These are phyloP conservation scores for Hypoxylon sp. DNA, from an alignment of 2,329 filamentous ascomycete genomes.

Conservation along the genomic window DNA sequence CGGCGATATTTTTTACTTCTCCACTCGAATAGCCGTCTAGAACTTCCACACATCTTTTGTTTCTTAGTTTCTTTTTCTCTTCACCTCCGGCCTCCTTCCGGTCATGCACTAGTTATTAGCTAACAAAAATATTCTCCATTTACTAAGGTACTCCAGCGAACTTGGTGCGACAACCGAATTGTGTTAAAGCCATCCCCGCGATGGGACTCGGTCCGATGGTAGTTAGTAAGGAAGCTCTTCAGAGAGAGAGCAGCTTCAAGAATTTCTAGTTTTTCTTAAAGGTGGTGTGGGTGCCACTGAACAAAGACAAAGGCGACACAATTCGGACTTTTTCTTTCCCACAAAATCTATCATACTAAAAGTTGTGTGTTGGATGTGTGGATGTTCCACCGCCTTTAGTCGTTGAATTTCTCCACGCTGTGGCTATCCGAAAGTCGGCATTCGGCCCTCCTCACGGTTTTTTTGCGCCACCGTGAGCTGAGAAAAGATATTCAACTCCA, in stretches of 20 bases:
- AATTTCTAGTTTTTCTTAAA: slow-evolving; percentile 7
- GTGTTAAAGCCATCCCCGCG: too few relatives aligned
- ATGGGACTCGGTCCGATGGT: slow-evolving; percentile 29
- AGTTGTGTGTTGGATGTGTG: too few relatives aligned
- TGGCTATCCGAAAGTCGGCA: slow-evolving; percentile 26
- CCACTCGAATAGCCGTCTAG: slow-evolving; percentile 21
- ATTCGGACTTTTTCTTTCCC: slow-evolving; percentile 14
- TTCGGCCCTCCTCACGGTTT: too few relatives aligned
- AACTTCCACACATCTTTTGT: too few relatives aligned
- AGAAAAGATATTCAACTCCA: too few relatives aligned
- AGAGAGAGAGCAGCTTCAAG: too few relatives aligned
- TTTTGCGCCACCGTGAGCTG: too few relatives aligned
- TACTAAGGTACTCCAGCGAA: too few relatives aligned
- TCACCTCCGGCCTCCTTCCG: slow-evolving; percentile 3
- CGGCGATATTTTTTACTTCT: slow-evolving; percentile 9
- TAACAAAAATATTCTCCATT: slow-evolving; percentile 17
- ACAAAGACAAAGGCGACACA: slow-evolving; percentile 9
- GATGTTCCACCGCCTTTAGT: slow-evolving; percentile 24
- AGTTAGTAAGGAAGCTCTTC: too few relatives aligned
- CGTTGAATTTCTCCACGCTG: slow-evolving; percentile 28
- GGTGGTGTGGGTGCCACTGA: slow-evolving; percentile 8
- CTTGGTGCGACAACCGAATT: too few relatives aligned
- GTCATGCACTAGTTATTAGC: slow-evolving; percentile 24
- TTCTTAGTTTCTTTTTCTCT: slow-evolving; percentile 6
- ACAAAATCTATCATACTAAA: too few relatives aligned